Evolutionary conservation across 306 rosid genomes (phyloP).

Genomic region (Nissolia schottii): DNA sequence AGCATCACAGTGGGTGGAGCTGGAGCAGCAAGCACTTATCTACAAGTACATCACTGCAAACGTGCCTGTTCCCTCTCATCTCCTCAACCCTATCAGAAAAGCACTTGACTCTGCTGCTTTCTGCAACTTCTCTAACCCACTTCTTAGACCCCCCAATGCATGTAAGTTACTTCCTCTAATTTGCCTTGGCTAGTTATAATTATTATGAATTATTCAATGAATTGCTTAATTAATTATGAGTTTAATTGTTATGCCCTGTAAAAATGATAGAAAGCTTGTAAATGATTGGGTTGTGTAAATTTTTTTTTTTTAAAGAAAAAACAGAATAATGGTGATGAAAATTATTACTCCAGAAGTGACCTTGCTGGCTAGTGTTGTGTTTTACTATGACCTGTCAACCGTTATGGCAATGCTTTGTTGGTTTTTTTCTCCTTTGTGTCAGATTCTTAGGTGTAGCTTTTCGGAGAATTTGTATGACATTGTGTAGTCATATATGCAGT

Average conservation of each 20-base stretch:
- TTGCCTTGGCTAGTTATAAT: background rate
- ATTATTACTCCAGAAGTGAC: background rate
- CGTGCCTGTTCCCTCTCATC: constrained; percentile 72
- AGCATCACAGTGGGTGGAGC: constrained; percentile 94
- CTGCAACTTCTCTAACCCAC: constrained; percentile 42
- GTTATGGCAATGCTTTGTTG: too few species aligned
- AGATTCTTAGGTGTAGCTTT: background rate
- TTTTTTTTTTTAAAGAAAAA: too few species aligned
- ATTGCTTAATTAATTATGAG: too few species aligned
- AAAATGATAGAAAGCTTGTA: too few species aligned
- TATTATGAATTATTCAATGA: too few species aligned
- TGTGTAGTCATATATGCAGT: background rate
- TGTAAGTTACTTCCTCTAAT: constrained; percentile 31
- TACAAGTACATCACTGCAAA: constrained; percentile 84
- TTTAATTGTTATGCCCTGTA: too few species aligned
- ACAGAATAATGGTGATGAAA: background rate
- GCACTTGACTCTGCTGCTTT: constrained; percentile 77
- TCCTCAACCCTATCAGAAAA: constrained; percentile 74
- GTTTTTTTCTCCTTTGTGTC: too few species aligned
- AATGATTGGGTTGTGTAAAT: too few species aligned
- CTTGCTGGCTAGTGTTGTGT: background rate
- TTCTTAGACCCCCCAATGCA: constrained; percentile 67
- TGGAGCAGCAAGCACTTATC: constrained; percentile 95
- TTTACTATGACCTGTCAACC: too few species aligned
- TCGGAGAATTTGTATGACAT: background rate